Percentiles rank a stretch among this genome's conserved stretches.
Conservation (phyloP, 345 rosid genomes). For the Pseudoturritis turrita region DNA sequence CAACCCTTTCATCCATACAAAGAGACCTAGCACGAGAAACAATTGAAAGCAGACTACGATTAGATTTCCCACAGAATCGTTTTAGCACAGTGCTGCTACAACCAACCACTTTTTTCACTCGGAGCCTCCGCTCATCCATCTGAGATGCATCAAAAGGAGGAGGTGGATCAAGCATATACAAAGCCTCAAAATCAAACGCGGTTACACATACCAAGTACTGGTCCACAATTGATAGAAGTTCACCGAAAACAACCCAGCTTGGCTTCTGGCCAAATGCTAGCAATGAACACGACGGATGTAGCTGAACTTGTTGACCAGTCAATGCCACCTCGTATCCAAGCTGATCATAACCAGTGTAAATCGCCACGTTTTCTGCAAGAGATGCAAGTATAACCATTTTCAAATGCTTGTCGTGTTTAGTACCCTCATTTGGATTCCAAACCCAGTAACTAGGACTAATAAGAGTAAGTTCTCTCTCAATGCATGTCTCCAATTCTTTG, state of each 20-base stretch:
- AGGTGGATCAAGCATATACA: constrained; percentile 55
- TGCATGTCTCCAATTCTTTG: constrained; percentile 60
- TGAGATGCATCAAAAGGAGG: constrained; percentile 56
- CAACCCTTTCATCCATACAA: constrained; percentile 58
- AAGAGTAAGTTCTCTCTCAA: constrained; percentile 55
- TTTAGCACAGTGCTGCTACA: constrained; percentile 54
- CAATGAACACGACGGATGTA: constrained; percentile 87
- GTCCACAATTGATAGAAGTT: constrained; percentile 51
- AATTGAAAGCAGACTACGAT: constrained; percentile 48
- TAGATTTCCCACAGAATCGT: constrained; percentile 72
- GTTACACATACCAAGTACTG: constrained; percentile 87
- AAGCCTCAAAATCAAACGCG: constrained; percentile 65
- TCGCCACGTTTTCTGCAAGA: constrained; percentile 80
- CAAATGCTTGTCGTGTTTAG: constrained; percentile 42
- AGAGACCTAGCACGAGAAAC: constrained; percentile 45
- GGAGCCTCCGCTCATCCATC: constrained; percentile 56
- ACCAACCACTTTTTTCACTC: constrained; percentile 49
- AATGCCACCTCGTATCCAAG: constrained; percentile 85
- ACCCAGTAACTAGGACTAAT: constrained; percentile 57
- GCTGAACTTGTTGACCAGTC: constrained; percentile 68
- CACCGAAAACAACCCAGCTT: constrained; percentile 83
- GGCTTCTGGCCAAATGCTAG: constrained; percentile 76
- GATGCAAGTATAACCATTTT: constrained; percentile 64
- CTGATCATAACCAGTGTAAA: constrained; percentile 77
- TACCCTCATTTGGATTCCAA: constrained; percentile 55